Percentiles rank a stretch among this genome's conserved stretches.
Evolutionary conservation across 2,329 filamentous ascomycete genomes (phyloP).

Genomic region (Xylaria hypoxylon): DNA sequence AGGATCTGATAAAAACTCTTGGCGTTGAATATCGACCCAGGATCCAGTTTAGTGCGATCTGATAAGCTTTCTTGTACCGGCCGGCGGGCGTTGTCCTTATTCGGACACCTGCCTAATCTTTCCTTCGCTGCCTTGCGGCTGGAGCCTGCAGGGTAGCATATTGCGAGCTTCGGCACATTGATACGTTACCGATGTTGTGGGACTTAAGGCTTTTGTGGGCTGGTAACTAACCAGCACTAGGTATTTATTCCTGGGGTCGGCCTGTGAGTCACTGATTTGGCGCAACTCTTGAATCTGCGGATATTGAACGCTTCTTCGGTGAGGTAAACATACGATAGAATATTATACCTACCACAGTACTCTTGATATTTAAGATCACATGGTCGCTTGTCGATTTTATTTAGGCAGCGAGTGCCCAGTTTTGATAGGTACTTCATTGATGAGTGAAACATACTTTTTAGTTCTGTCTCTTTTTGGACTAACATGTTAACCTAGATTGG

Average conservation of each 20-base stretch:
- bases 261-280: slow-evolving; percentile 9
- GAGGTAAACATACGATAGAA: background rate
- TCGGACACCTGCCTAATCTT: background rate
- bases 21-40: slow-evolving; percentile 4
- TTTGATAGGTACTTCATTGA: background rate
- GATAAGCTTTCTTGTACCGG: slow-evolving; percentile 8
- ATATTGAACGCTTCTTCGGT: background rate
- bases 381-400: background rate
- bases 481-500: background rate
- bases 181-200: background rate
- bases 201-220: background rate
- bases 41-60: slow-evolving; percentile 22
- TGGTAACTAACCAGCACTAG: background rate
- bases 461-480: background rate
- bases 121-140: background rate
- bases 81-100: slow-evolving; percentile 1
- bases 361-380: background rate
- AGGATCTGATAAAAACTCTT: slow-evolving; percentile 31
- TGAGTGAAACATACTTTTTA: background rate
- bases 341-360: background rate
- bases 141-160: background rate
- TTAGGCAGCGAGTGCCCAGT: background rate
- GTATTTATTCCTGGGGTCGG: background rate
- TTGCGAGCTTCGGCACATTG: background rate
- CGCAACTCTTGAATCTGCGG: background rate